Evolutionary conservation across 192 early-diverging fungal species (phyloP).

Genomic region (Geranomyces variabilis): DNA sequence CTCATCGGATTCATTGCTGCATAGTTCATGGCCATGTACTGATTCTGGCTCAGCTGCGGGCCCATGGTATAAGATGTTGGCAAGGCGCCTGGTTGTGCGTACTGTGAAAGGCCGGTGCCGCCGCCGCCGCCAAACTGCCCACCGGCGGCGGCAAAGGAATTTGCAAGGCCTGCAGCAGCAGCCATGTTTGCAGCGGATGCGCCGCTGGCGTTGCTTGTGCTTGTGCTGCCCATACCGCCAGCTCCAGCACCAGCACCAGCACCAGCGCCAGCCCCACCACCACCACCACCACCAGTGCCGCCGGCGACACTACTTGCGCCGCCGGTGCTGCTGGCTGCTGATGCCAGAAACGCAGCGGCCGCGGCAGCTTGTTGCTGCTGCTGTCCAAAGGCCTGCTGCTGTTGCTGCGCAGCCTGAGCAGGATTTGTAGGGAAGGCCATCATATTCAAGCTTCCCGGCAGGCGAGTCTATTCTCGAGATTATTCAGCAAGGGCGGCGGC

Average conservation of each 20-base stretch:
- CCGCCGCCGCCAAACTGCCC: not conserved
- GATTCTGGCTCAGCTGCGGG: not conserved
- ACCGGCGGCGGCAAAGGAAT: not conserved
- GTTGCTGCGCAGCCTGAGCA: slow-evolving; percentile 3
- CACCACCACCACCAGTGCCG: not conserved
- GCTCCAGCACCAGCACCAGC: not conserved
- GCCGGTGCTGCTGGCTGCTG: not conserved
- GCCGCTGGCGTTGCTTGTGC: not conserved
- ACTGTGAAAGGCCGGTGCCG: no score
- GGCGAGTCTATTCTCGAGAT: no score
- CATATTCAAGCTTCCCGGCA: not conserved
- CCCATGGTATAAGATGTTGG: slow-evolving; percentile 1
- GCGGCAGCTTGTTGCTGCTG: not conserved
- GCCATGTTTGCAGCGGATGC: not conserved
- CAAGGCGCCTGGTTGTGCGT: not conserved
- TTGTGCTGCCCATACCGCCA: not conserved
- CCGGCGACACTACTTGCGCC: not conserved
- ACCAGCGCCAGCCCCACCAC: not conserved
- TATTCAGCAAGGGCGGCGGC: no score
- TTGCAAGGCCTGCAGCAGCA: not conserved
- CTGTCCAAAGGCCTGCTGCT: not conserved
- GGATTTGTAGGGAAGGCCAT: slow-evolving; percentile 4
- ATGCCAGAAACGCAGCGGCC: not conserved
- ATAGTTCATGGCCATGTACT: slow-evolving; percentile 4
- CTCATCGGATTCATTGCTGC: not conserved